Conservation (phyloP, 2,329 filamentous ascomycete genomes). For the Neoscytalidium dimidiatum region DNA sequence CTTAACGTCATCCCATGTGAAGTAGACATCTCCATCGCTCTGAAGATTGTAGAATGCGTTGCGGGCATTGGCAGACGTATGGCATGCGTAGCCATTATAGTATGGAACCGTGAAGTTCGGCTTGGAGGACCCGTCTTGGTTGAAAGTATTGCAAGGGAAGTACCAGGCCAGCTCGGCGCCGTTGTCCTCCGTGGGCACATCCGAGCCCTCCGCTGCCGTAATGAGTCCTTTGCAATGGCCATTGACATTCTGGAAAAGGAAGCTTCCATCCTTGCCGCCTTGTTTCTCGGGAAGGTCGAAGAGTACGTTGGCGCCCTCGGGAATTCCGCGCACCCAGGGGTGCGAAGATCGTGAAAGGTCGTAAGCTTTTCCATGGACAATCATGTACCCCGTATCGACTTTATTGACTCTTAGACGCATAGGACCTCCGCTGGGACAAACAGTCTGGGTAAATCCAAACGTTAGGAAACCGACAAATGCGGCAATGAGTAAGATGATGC, state of each 20-base stretch:
- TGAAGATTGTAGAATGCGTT: constrained; percentile 73
- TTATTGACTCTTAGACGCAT: constrained; percentile 77
- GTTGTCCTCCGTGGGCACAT: constrained; percentile 73
- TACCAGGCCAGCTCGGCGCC: constrained; percentile 85
- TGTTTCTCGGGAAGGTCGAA: constrained; percentile 82
- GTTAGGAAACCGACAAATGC: constrained; percentile 90
- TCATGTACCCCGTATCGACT: constrained; percentile 83
- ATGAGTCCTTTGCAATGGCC: constrained; percentile 93
- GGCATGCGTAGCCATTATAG: constrained; percentile 86
- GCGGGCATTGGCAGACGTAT: constrained; percentile 71
- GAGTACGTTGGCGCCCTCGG: constrained; percentile 73
- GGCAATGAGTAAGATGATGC: constrained; percentile 87
- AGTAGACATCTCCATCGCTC: constrained; percentile 85
- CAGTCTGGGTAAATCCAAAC: constrained; percentile 89
- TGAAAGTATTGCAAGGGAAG: constrained; percentile 88
- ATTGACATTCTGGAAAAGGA: constrained; percentile 98
- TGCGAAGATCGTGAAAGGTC: constrained; percentile 77
- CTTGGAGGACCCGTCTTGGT: constrained; percentile 83
- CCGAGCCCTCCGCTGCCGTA: constrained; percentile 67
- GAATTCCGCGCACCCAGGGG: constrained; percentile 77
- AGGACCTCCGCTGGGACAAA: constrained; percentile 72
- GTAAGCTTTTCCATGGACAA: constrained; percentile 91
- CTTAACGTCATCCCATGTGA: constrained; percentile 90
- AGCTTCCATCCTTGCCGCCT: constrained; percentile 90
- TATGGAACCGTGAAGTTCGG: constrained; percentile 74